Conservation (phyloP, 2,329 filamentous ascomycete species). For the Fusarium sp. region DNA sequence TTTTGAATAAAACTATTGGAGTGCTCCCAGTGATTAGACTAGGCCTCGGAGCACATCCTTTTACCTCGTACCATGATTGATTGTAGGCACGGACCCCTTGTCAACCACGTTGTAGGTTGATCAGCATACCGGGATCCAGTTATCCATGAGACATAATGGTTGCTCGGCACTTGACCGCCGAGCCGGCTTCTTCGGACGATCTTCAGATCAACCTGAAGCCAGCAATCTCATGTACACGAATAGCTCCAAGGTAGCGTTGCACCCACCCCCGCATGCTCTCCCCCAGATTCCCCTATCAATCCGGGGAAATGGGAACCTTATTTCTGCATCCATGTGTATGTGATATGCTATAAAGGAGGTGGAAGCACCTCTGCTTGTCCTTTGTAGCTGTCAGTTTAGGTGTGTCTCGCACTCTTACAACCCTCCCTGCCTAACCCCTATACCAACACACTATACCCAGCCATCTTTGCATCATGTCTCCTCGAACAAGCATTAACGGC, state of each 20-base stretch:
- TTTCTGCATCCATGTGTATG: not conserved
- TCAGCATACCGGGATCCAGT: not conserved
- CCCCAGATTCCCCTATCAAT: not conserved
- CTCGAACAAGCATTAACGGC: slow-evolving; percentile 7
- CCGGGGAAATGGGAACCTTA: slow-evolving; percentile 10
- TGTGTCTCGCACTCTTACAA: not conserved
- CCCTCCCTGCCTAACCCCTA: too few species aligned
- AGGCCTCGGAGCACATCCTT: accelerated
- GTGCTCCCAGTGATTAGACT: accelerated
- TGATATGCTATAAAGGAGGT: not conserved
- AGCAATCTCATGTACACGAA: not conserved
- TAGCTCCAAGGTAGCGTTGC: not conserved
- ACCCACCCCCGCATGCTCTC: not conserved
- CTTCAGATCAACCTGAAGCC: not conserved
- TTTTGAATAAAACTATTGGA: not conserved
- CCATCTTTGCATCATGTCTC: slow-evolving; percentile 18
- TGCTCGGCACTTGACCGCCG: not conserved
- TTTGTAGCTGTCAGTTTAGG: not conserved
- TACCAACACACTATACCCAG: not conserved
- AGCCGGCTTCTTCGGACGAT: not conserved
- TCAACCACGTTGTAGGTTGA: not conserved
- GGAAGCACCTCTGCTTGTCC: not conserved
- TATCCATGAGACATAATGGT: not conserved
- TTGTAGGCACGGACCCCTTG: not conserved
- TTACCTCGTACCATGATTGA: not conserved